phyloP scores from a whole-genome alignment of 192 early-diverging fungal species.

The Coemansia sp. region DNA sequence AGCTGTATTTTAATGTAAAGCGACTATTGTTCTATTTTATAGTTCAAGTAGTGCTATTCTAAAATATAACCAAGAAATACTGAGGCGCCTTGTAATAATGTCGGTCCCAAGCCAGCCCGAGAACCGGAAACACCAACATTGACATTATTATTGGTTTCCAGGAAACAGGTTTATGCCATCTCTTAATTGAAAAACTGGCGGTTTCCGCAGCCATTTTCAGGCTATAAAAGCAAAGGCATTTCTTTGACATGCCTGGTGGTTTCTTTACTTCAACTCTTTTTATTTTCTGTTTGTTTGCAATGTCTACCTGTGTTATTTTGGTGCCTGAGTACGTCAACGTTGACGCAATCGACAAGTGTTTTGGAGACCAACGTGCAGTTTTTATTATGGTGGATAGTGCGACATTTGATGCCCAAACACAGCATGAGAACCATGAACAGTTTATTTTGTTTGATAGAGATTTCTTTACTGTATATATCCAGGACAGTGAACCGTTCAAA shows the following conservation, averaged over 20 bases:
- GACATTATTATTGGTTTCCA: too few species aligned
- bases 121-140: too few species aligned
- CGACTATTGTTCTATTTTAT: too few species aligned
- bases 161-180: too few species aligned
- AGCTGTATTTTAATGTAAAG: too few species aligned
- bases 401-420: neutral
- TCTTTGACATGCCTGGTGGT: neutral
- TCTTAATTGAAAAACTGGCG: too few species aligned
- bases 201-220: conserved; percentile 1
- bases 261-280: neutral
- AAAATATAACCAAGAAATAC: too few species aligned
- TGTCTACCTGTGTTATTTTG: neutral
- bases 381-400: neutral
- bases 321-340: conserved; percentile 9
- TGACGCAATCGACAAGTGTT: conserved; percentile 5
- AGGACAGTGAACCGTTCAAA: conserved; percentile 2
- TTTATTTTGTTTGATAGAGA: conserved; percentile 8
- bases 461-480: conserved; percentile 1
- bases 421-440: neutral
- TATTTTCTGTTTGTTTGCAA: neutral
- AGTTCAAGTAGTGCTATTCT: too few species aligned
- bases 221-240: neutral
- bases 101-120: too few species aligned
- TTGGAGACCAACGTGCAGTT: neutral
- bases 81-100: too few species aligned